Evolutionary conservation across 768 basidiomycete genomes (phyloP).

Genomic region (Tricholoma sp.): DNA sequence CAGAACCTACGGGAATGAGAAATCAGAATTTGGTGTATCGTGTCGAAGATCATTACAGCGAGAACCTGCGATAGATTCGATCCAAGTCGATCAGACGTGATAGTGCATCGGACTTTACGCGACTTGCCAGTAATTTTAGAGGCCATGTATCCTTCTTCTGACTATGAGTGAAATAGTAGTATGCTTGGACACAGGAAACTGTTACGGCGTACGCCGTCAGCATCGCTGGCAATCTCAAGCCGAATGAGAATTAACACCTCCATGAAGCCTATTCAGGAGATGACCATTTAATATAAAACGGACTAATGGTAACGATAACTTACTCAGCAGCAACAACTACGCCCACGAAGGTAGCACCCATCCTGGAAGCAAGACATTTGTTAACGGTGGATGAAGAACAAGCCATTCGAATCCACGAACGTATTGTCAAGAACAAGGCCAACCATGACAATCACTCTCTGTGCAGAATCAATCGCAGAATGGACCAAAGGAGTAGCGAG

Average conservation of each 20-base stretch:
- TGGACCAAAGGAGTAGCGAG: too few species aligned
- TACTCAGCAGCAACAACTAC: slow-evolving; percentile 43
- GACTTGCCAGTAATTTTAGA: slow-evolving; percentile 39
- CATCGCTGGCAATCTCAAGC: slow-evolving; percentile 8
- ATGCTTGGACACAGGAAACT: slow-evolving; percentile 52
- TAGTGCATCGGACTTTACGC: too few species aligned
- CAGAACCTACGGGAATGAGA: slow-evolving; percentile 39
- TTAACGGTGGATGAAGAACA: neutral
- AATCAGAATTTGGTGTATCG: slow-evolving; percentile 48
- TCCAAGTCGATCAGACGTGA: too few species aligned
- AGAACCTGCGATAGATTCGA: slow-evolving; percentile 32
- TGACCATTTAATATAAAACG: too few species aligned
- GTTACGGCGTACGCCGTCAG: neutral
- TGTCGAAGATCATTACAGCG: slow-evolving; percentile 45
- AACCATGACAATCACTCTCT: slow-evolving; percentile 4
- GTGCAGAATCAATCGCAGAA: too few species aligned
- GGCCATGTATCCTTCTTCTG: slow-evolving; percentile 47
- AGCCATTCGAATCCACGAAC: slow-evolving; percentile 7
- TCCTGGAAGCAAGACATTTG: slow-evolving; percentile 19
- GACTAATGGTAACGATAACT: slow-evolving; percentile 15
- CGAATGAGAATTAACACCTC: too few species aligned
- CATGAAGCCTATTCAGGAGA: slow-evolving; percentile 42
- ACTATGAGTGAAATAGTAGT: too few species aligned
- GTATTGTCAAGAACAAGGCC: slow-evolving; percentile 16
- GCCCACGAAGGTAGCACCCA: slow-evolving; percentile 48